Evolutionary conservation across 73 alveolate genomes (phyloP).

Genomic region (Tetrahymena elliotti): DNA sequence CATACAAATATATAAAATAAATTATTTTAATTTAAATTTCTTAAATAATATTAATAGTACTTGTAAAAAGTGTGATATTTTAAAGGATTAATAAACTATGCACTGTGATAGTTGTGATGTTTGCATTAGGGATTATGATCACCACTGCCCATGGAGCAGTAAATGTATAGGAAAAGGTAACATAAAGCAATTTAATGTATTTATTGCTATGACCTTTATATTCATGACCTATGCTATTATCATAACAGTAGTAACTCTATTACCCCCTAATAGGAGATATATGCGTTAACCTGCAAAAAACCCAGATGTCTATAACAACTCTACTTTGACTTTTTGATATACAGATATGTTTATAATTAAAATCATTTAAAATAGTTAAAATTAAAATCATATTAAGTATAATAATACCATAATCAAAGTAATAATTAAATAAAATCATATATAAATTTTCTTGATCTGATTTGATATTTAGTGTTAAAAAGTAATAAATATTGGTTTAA

Average conservation of each 20-base stretch:
- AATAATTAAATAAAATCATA: too few relatives aligned
- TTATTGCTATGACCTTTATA: conserved; percentile 34
- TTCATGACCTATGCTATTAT: background rate
- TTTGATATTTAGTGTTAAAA: too few relatives aligned
- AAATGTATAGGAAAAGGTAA: conserved; percentile 84
- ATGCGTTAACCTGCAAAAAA: background rate
- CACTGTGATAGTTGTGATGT: conserved; percentile 87
- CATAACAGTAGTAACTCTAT: background rate
- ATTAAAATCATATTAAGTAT: too few relatives aligned
- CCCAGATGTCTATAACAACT: background rate
- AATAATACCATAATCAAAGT: too few relatives aligned
- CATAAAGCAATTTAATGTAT: conserved; percentile 51
- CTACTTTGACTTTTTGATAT: background rate
- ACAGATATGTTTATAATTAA: background rate
- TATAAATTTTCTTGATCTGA: too few relatives aligned
- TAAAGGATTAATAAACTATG: conserved; percentile 49
- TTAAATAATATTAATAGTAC: background rate
- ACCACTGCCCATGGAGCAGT: conserved; percentile 95
- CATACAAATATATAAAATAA: background rate
- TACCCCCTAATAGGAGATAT: background rate
- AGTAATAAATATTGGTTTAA: too few relatives aligned
- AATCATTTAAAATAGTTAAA: too few relatives aligned
- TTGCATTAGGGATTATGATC: conserved; percentile 87
- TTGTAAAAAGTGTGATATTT: background rate
- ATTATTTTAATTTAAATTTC: background rate